Base-by-base conservation (phyloP, 257 asterid species). In the Scutellaria barbata region DNA sequence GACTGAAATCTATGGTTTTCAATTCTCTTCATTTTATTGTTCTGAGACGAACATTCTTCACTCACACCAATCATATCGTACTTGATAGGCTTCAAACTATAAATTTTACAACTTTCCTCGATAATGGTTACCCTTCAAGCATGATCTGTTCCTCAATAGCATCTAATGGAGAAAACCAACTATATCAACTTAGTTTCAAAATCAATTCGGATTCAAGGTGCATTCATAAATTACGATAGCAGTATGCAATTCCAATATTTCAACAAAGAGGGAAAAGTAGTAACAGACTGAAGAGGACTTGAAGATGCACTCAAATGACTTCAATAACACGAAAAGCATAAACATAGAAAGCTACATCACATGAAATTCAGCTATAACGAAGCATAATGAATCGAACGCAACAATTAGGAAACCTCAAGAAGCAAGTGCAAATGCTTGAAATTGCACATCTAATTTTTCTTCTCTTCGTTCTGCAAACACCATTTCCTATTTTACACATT, bases 1-100 rank as follows among this genome's bases (percentile, higher is more conserved):
- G 72, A 64, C 69, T 69, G 75, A 67, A 69, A 84, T 83, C 85
- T 88, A 45, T 81, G 86, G 68, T 2, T 77, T 41, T 88, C 95
- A 11, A 71, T 80, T 84, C 77, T 78, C 84, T 73, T 85, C 6
- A 61, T 33, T 77, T 73, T 80, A 72, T 73, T 76, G 69, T 66
- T 79, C n/a, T 58, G 75, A 67, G 80, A 73, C 30, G 85, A 79
- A 71, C 69, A 47, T 22, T 82, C 88, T 75, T 85, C 88, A 62
- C 50, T 69, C 54, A 4, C 60, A 22, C 84, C 83, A 70, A 81
- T 74, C 89, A 77, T 84, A 52, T 8, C 74, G 53, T 68, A 9
- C 46, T 51, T 66, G 78, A 61, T 17, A 66, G 16, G 62, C 37
- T 73, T 67, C 74, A 46, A 67, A 71, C 75, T 51, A 17, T n/a